These are phyloP conservation scores for Primulina tabacum DNA, from an alignment of 257 asterid species.

Conservation along the genomic window DNA sequence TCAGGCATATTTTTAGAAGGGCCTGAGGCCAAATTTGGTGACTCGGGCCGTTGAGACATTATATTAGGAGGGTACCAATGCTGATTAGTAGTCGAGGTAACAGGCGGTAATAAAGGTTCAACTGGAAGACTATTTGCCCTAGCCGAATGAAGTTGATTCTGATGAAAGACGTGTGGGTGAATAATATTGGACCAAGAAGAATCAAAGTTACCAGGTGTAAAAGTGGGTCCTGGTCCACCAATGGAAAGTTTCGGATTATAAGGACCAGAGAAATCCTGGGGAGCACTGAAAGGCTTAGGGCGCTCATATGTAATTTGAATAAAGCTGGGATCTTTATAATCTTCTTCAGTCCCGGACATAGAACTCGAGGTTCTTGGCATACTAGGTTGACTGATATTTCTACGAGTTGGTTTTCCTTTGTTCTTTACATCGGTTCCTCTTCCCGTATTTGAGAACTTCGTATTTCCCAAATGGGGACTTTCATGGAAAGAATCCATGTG, in stretches of 20 bases:
- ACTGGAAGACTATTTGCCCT: conserved; percentile 43
- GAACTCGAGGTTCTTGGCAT: conserved; percentile 49
- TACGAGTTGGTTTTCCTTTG: conserved; percentile 61
- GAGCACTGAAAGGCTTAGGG: conserved; percentile 56
- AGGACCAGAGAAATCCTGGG: conserved; percentile 45
- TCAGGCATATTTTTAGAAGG: conserved; percentile 33
- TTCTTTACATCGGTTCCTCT: conserved; percentile 64
- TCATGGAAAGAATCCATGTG: conserved; percentile 46
- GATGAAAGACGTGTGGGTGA: conserved; percentile 51
- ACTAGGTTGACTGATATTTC: conserved; percentile 48
- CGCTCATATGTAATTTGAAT: conserved; percentile 49
- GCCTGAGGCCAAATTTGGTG: conserved; percentile 31
- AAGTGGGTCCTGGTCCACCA: conserved; percentile 41
- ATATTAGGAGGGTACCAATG: conserved; percentile 23
- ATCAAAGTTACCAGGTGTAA: conserved; percentile 37
- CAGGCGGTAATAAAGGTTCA: conserved; percentile 40
- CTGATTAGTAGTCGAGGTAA: conserved; percentile 32
- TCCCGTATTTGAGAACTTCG: conserved; percentile 59
- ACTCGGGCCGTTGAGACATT: conserved; percentile 32
- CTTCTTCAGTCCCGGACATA: conserved; percentile 49
- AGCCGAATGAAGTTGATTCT: conserved; percentile 44
- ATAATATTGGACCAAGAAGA: conserved; percentile 38
- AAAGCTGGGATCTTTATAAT: conserved; percentile 45
- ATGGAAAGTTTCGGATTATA: conserved; percentile 36
- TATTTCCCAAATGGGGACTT: conserved; percentile 48